Evolutionary conservation across 768 basidiomycete species (phyloP).

Genomic region (Boletus huronensis): DNA sequence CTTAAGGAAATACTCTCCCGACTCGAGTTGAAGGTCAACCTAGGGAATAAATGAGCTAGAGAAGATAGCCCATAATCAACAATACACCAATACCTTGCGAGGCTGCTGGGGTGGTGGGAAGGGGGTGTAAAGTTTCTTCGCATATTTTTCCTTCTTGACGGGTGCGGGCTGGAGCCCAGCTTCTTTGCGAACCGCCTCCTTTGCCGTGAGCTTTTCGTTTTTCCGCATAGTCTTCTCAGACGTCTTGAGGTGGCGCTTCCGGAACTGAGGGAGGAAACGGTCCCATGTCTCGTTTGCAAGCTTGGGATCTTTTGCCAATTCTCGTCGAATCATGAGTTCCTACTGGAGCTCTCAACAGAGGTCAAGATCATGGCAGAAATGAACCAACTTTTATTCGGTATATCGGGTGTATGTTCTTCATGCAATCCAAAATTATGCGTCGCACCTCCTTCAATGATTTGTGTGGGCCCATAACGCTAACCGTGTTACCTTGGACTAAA

Average conservation of each 20-base stretch:
- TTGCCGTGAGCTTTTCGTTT: constrained; percentile 63
- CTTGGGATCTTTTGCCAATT: constrained; percentile 97
- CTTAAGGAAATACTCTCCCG: constrained; percentile 98
- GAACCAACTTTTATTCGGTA: constrained; percentile 87
- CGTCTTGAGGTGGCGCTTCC: constrained; percentile 87
- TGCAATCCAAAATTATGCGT: constrained; percentile 95
- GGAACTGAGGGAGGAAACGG: constrained; percentile 94
- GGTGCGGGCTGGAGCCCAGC: constrained; percentile 54
- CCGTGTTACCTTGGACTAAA: constrained; percentile 96
- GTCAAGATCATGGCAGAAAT: not conserved
- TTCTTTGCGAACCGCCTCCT: constrained; percentile 59
- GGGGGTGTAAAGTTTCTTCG: constrained; percentile 95
- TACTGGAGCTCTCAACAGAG: constrained; percentile 27
- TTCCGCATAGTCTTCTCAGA: constrained; percentile 92
- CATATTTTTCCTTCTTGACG: constrained; percentile 45
- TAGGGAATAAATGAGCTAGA: constrained; percentile 28
- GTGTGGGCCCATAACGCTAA: constrained; percentile 96
- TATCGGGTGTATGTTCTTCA: constrained; percentile 99
- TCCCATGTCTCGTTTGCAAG: constrained; percentile 95
- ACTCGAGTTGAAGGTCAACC: constrained; percentile 92
- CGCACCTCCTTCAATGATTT: constrained; percentile 96
- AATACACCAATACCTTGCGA: constrained; percentile 62
- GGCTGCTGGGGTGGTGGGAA: constrained; percentile 96
- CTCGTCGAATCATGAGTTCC: constrained; percentile 98
- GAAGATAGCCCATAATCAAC: not conserved